Percentiles rank a stretch among this genome's conserved stretches.
phyloP scores from a whole-genome alignment of 2,329 filamentous ascomycete genomes.

The Diaporthe sp. region DNA sequence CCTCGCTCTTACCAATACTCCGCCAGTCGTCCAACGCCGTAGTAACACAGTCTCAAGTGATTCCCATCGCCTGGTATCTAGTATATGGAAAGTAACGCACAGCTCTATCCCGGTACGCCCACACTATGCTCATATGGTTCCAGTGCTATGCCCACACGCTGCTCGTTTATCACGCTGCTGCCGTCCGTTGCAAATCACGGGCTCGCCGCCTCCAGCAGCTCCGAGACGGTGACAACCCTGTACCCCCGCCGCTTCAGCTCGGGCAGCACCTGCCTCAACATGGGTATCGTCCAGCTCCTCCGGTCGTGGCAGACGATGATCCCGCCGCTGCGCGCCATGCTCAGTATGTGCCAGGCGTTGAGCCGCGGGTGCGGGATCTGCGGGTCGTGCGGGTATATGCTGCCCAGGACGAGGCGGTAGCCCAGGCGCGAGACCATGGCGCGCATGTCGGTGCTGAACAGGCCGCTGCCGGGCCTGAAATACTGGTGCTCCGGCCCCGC shows the following conservation, averaged over 20 bases:
- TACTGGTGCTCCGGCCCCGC: conserved; percentile 69
- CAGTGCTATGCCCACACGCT: neutral
- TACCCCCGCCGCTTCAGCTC: conserved; percentile 80
- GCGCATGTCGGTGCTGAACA: conserved; percentile 83
- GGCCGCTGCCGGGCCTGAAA: conserved; percentile 87
- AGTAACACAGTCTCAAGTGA: neutral
- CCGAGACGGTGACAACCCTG: conserved; percentile 77
- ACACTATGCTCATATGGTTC: neutral
- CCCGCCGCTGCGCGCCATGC: conserved; percentile 81
- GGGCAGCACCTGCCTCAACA: conserved; percentile 80
- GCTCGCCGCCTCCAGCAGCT: conserved; percentile 65
- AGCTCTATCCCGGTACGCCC: conserved; percentile 31
- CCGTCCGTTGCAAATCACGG: neutral
- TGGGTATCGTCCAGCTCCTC: conserved; percentile 84
- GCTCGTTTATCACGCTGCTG: neutral
- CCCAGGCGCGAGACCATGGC: conserved; percentile 70
- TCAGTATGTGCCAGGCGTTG: conserved; percentile 85
- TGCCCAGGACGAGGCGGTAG: conserved; percentile 83
- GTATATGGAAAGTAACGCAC: neutral
- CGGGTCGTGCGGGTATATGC: conserved; percentile 92
- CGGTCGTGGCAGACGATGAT: conserved; percentile 91
- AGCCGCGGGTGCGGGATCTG: conserved; percentile 78
- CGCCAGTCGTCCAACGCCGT: neutral
- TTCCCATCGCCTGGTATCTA: conserved; percentile 9
- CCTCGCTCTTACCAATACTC: neutral